A percentile compares a stretch with the other conserved stretches of the same genome.
phyloP scores from a whole-genome alignment of 805 yeast species.

The Sungouiella blattae region DNA sequence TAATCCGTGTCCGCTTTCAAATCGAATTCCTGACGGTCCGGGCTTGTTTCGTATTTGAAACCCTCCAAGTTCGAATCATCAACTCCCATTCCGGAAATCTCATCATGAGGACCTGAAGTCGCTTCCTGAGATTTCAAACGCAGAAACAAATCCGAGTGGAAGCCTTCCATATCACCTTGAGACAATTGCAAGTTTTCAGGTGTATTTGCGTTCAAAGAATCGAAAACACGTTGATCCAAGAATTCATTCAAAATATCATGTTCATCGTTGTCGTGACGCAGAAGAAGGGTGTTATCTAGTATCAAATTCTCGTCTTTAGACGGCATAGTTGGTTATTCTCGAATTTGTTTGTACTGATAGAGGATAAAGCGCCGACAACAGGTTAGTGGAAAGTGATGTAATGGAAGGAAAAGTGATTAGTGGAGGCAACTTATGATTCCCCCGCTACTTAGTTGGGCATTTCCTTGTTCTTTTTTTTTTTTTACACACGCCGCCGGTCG shows the following conservation, averaged over 20 bases:
- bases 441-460: not conserved
- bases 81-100: not conserved
- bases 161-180: not conserved
- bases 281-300: conserved; percentile 21
- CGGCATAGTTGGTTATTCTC: too few species aligned
- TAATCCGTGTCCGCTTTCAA: conserved; percentile 11
- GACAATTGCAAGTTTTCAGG: conserved; percentile 9
- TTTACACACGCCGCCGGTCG: not conserved
- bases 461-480: not conserved
- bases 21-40: not conserved
- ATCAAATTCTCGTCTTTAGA: conserved; percentile 21
- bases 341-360: too few species aligned
- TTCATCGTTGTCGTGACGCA: conserved; percentile 24
- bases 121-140: not conserved
- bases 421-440: not conserved
- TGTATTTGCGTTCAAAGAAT: conserved; percentile 22
- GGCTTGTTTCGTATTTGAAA: too few species aligned
- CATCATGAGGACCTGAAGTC: not conserved
- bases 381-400: not conserved
- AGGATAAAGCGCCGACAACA: not conserved
- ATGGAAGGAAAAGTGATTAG: not conserved
- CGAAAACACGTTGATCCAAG: conserved; percentile 50
- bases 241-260: conserved; percentile 57
- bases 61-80: not conserved
- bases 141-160: conserved; percentile 4